Evolutionary conservation across 1,139 yeast species (phyloP).

Genomic region (Pichia sp.): DNA sequence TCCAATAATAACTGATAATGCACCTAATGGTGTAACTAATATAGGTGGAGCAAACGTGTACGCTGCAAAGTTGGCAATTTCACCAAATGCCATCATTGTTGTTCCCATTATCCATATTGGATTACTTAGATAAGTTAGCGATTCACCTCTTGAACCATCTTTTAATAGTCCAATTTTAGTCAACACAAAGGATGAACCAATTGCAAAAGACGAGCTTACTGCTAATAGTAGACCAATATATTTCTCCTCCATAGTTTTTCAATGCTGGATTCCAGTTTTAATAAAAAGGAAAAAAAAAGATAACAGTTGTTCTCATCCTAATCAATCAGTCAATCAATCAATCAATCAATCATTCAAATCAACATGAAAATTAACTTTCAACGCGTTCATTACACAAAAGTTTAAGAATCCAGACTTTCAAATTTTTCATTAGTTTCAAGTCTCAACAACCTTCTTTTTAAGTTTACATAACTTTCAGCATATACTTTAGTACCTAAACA

Average conservation of each 20-base stretch:
- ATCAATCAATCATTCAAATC: no score
- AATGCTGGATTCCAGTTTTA: neutral
- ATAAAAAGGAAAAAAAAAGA: neutral
- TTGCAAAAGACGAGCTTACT: slow-evolving; percentile 80
- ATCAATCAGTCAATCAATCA: no score
- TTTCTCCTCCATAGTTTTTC: slow-evolving; percentile 58
- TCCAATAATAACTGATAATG: slow-evolving; percentile 82
- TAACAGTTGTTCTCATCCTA: neutral
- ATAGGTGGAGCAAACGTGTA: slow-evolving; percentile 95
- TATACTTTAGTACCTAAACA: no score
- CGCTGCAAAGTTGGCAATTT: slow-evolving; percentile 89
- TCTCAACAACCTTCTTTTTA: no score
- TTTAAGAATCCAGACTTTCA: no score
- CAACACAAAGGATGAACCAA: slow-evolving; percentile 83
- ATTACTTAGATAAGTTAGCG: slow-evolving; percentile 67
- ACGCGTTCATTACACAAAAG: no score
- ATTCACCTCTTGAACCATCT: slow-evolving; percentile 62
- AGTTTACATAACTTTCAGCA: no score
- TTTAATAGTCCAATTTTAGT: slow-evolving; percentile 79
- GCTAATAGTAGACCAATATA: slow-evolving; percentile 88
- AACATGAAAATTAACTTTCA: no score
- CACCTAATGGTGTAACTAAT: slow-evolving; percentile 87
- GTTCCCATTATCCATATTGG: slow-evolving; percentile 98
- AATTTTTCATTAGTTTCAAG: no score
- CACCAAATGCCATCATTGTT: slow-evolving; percentile 87